Conservation (phyloP, 1,284 basidiomycete species). For the Malassezia restricta region DNA sequence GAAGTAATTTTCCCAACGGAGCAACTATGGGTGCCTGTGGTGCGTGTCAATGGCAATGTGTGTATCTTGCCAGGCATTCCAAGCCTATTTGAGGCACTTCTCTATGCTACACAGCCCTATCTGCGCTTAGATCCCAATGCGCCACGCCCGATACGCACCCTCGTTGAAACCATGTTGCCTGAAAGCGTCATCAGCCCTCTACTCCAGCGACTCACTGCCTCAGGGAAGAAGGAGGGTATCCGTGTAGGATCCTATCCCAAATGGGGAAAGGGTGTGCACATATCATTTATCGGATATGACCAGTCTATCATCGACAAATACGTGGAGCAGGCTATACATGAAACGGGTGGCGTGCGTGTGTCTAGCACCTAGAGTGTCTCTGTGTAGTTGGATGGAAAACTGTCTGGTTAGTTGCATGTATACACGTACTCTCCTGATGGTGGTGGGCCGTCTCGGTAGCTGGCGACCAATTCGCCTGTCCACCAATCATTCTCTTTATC, state of each 20-base stretch:
- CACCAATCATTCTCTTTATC: conserved; percentile 38
- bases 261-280: conserved; percentile 56
- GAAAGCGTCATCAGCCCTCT: conserved; percentile 49
- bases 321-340: conserved; percentile 17
- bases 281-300: conserved; percentile 64
- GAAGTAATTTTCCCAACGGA: conserved; percentile 34
- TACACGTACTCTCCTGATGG: conserved; percentile 1
- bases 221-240: conserved; percentile 63
- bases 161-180: conserved; percentile 53
- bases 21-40: conserved; percentile 68
- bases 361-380: conserved; percentile 44
- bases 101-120: conserved; percentile 54
- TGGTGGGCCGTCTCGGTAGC: background rate
- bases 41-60: conserved; percentile 66
- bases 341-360: conserved; percentile 51
- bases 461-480: conserved; percentile 22
- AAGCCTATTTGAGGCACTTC: conserved; percentile 57
- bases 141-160: conserved; percentile 26
- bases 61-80: conserved; percentile 88
- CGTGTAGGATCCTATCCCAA: conserved; percentile 61
- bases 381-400: conserved; percentile 15
- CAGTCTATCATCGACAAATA: conserved; percentile 5
- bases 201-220: conserved; percentile 62
- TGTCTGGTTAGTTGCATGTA: background rate
- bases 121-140: conserved; percentile 27